These are phyloP conservation scores for Candida frijolesensis DNA, from an alignment of 1,139 yeast genomes.

Conservation along the genomic window DNA sequence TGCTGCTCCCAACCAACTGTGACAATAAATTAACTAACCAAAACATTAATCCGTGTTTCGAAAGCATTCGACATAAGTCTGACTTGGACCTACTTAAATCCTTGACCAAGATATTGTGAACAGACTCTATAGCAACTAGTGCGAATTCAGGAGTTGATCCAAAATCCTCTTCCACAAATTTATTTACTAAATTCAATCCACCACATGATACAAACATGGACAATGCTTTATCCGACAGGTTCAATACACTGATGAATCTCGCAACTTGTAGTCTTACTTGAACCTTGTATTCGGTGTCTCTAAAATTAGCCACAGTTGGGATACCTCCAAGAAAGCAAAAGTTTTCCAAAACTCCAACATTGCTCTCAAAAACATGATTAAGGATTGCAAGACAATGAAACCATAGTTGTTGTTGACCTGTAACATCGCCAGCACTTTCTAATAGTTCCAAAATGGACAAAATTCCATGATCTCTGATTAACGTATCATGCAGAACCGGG, in stretches of 20 bases:
- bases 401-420: slow-evolving; percentile 39
- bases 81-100: slow-evolving; percentile 52
- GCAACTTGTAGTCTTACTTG: slow-evolving; percentile 48
- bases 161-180: slow-evolving; percentile 58
- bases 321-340: slow-evolving; percentile 62
- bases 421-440: slow-evolving; percentile 39
- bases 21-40: slow-evolving; percentile 51
- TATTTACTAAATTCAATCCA: slow-evolving; percentile 52
- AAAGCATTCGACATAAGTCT: slow-evolving; percentile 56
- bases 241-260: slow-evolving; percentile 41
- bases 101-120: slow-evolving; percentile 44
- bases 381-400: slow-evolving; percentile 43
- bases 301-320: slow-evolving; percentile 49
- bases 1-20: slow-evolving; percentile 21
- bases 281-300: slow-evolving; percentile 36
- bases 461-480: slow-evolving; percentile 53
- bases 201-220: slow-evolving; percentile 60
- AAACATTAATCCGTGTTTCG: slow-evolving; percentile 51
- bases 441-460: slow-evolving; percentile 50
- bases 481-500: slow-evolving; percentile 42
- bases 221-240: slow-evolving; percentile 40
- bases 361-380: slow-evolving; percentile 39
- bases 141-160: slow-evolving; percentile 49
- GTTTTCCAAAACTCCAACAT: slow-evolving; percentile 45
- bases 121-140: slow-evolving; percentile 47